phyloP scores from a whole-genome alignment of 495 filamentous ascomycete genomes.

The Hypoxylon fuscum region DNA sequence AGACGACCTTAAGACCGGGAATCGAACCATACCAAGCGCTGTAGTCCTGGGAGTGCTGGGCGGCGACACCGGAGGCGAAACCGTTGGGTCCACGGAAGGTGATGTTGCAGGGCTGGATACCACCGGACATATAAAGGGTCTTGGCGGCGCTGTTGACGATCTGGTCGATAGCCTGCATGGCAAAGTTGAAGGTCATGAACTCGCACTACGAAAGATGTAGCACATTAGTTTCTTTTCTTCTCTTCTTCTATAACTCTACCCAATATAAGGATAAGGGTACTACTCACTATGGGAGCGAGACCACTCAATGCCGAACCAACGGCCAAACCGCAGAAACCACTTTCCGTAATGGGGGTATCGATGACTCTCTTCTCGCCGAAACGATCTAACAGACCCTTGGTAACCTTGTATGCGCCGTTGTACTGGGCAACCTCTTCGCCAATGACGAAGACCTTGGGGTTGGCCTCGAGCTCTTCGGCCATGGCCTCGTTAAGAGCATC shows the following conservation, averaged over 20 bases:
- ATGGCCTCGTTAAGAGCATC: constrained; percentile 98
- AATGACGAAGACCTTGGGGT: constrained; percentile 92
- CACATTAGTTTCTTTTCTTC: constrained; percentile 24
- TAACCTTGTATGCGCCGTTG: constrained; percentile 99
- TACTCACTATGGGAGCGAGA: constrained; percentile 88
- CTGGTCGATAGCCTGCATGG: constrained; percentile 99
- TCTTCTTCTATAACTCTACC: neutral
- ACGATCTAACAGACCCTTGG: constrained; percentile 93
- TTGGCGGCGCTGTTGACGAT: constrained; percentile 99
- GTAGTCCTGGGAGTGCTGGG: constrained; percentile 99
- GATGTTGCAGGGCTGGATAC: constrained; percentile 99
- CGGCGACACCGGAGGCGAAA: constrained; percentile 93
- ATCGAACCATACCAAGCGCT: constrained; percentile 98
- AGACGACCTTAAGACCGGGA: constrained; percentile 94
- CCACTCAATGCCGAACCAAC: constrained; percentile 95
- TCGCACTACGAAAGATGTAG: constrained; percentile 71
- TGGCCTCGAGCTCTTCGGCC: constrained; percentile 93
- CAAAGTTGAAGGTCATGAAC: constrained; percentile 99
- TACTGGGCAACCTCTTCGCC: constrained; percentile 99
- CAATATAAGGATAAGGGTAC: no score
- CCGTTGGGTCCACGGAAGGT: constrained; percentile 99
- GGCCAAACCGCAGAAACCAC: constrained; percentile 90
- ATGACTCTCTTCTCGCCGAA: constrained; percentile 98
- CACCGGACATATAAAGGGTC: constrained; percentile 99
- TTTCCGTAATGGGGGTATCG: constrained; percentile 97